phyloP scores from a whole-genome alignment of 768 basidiomycete species.

The Kondoa subrosea region DNA sequence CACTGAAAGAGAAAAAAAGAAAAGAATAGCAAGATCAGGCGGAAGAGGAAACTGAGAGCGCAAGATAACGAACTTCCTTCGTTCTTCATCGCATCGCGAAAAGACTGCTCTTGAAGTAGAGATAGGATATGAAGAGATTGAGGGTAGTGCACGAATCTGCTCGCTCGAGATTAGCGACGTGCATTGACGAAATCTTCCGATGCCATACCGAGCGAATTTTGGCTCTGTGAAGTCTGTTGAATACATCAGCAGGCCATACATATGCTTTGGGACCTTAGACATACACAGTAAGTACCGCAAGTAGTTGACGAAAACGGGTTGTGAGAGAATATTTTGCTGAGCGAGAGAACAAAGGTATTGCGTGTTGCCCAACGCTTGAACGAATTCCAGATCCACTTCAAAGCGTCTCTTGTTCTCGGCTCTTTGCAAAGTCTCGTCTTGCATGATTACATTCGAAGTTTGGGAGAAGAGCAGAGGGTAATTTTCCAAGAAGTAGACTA shows the following conservation, averaged over 20 bases:
- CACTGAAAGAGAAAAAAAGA: background rate
- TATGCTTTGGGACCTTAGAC: background rate
- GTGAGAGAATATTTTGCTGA: background rate
- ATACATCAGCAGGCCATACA: background rate
- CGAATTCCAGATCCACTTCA: background rate
- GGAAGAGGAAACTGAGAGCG: background rate
- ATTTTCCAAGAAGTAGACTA: background rate
- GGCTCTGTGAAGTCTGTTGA: background rate
- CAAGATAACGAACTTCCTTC: background rate
- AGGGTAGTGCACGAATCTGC: slow-evolving; percentile 7
- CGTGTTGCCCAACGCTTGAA: slow-evolving; percentile 4
- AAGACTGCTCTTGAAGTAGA: slow-evolving; percentile 2
- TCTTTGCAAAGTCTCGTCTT: background rate
- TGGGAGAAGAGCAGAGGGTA: background rate
- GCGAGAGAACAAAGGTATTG: background rate
- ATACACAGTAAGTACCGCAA: background rate
- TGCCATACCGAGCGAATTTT: background rate
- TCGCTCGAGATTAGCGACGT: no score
- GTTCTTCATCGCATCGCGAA: background rate
- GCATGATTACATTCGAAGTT: background rate
- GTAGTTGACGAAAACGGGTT: slow-evolving; percentile 5
- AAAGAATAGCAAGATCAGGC: no score
- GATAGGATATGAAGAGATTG: background rate
- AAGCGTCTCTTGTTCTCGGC: background rate
- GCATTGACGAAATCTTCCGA: background rate